These are phyloP conservation scores for Sanghuangporus weigelae DNA, from an alignment of 1,284 basidiomycete species.

Conservation along the genomic window DNA sequence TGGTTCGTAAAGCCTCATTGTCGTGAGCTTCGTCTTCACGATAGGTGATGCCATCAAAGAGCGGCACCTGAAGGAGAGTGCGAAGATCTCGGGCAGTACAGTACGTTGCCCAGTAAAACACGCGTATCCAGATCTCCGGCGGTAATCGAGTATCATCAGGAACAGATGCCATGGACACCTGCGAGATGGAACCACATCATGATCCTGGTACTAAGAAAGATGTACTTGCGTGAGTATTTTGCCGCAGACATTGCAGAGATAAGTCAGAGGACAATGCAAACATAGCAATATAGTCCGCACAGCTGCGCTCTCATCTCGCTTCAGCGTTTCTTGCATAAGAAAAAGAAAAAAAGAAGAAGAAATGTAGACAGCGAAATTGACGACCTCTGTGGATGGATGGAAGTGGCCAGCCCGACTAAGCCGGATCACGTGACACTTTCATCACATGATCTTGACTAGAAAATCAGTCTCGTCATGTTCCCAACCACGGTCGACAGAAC, in stretches of 20 bases:
- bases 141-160: background rate
- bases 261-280: background rate
- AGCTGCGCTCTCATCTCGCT: too few species aligned
- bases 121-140: conserved; percentile 4
- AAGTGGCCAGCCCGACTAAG: background rate
- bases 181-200: background rate
- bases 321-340: too few species aligned
- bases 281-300: background rate
- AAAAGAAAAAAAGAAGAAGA: background rate
- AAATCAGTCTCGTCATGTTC: background rate
- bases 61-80: background rate
- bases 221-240: background rate
- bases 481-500: background rate
- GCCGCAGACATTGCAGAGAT: background rate
- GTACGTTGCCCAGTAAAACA: conserved; percentile 13
- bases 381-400: too few species aligned
- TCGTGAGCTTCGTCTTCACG: background rate
- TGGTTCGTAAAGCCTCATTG: background rate
- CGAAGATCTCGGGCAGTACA: background rate
- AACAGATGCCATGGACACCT: background rate
- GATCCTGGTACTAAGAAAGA: background rate
- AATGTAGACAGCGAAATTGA: background rate
- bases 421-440: background rate
- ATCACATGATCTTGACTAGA: background rate
- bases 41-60: conserved; percentile 4